A percentile compares a stretch with the other conserved stretches of the same genome.
These are phyloP conservation scores for Saxophila tyrrhenica DNA, from an alignment of 495 filamentous ascomycete species.

Conservation along the genomic window DNA sequence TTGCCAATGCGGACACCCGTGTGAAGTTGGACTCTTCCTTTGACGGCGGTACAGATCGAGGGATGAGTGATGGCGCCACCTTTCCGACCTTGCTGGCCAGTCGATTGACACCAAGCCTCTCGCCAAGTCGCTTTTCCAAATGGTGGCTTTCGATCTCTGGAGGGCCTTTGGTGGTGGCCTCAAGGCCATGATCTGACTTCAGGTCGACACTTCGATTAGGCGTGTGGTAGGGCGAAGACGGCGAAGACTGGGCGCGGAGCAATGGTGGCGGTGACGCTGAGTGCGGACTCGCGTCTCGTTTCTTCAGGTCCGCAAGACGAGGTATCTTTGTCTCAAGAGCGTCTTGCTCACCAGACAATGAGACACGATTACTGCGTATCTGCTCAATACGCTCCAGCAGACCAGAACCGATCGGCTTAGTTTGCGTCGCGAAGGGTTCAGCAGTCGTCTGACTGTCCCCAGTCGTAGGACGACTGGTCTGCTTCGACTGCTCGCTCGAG, in stretches of 20 bases:
- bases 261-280: conserved; percentile 42
- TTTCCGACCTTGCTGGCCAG: conserved; percentile 19
- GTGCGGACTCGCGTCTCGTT: conserved; percentile 20
- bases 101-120: conserved; percentile 20
- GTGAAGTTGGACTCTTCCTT: conserved; percentile 48
- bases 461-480: conserved; percentile 3
- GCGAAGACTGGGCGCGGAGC: conserved; percentile 60
- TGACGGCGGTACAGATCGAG: conserved; percentile 63
- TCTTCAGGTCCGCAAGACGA: conserved; percentile 31
- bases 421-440: conserved; percentile 14
- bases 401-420: conserved; percentile 14
- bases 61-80: conserved; percentile 55
- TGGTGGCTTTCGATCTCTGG: background rate
- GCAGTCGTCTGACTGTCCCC: background rate
- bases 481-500: background rate
- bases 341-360: background rate
- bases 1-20: conserved; percentile 69
- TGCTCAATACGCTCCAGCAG: conserved; percentile 21
- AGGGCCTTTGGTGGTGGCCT: background rate
- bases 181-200: conserved; percentile 5
- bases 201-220: conserved; percentile 12
- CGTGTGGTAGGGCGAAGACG: conserved; percentile 30
- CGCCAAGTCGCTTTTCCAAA: conserved; percentile 23
- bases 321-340: conserved; percentile 18
- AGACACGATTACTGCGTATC: conserved; percentile 11